These are phyloP conservation scores for Candida neerlandica DNA, from an alignment of 1,139 yeast species.

Conservation along the genomic window DNA sequence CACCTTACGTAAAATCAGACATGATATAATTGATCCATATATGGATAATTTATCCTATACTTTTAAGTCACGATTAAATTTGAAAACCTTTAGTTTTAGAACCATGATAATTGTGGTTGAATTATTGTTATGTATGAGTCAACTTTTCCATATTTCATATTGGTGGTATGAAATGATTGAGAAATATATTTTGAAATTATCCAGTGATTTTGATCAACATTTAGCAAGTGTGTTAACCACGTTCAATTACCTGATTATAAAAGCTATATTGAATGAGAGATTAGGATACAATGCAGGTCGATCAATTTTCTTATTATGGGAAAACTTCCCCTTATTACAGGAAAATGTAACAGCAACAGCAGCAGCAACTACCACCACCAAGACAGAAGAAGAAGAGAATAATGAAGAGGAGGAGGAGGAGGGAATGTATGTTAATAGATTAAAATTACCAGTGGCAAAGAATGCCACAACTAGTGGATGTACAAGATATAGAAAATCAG, in stretches of 20 bases:
- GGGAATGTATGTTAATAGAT: conserved; percentile 39
- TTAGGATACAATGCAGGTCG: conserved; percentile 43
- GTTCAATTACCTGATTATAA: conserved; percentile 21
- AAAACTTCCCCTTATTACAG: conserved; percentile 18
- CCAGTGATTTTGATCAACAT: conserved; percentile 44
- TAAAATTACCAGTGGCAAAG: conserved; percentile 38
- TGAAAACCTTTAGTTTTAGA: conserved; percentile 64
- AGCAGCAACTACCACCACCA: conserved; percentile 10
- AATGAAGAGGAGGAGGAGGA: conserved; percentile 26
- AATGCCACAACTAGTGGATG: conserved; percentile 49
- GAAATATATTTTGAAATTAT: conserved; percentile 42
- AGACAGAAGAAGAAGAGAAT: conserved; percentile 16
- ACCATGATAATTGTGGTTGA: conserved; percentile 45
- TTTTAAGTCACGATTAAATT: conserved; percentile 58
- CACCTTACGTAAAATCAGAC: conserved; percentile 61
- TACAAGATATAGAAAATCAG: conserved; percentile 69
- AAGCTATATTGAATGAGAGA: conserved; percentile 45
- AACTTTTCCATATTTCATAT: conserved; percentile 40
- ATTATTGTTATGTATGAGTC: conserved; percentile 54
- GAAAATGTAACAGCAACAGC: conserved; percentile 12
- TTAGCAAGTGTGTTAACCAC: conserved; percentile 19
- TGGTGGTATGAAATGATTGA: conserved; percentile 56
- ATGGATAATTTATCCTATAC: conserved; percentile 62
- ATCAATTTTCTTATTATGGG: conserved; percentile 24
- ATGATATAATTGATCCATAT: conserved; percentile 64